Evolutionary conservation across 306 rosid species (phyloP).

Genomic region (Trichosanthes cucumerina): DNA sequence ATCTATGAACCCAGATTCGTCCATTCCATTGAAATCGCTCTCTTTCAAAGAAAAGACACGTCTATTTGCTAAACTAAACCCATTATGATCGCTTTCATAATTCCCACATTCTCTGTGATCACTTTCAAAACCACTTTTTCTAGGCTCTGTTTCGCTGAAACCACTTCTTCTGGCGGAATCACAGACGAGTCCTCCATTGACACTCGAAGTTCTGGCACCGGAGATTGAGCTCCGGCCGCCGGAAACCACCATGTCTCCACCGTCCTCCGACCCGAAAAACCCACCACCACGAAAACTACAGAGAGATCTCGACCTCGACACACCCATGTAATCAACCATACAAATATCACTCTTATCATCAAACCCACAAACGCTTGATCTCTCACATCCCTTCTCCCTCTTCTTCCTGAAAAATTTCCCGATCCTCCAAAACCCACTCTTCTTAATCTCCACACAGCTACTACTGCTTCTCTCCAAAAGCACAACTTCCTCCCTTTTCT

Average conservation of each 20-base stretch:
- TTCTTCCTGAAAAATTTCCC: slow-evolving; percentile 71
- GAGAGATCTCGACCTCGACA: slow-evolving; percentile 81
- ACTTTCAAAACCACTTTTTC: slow-evolving; percentile 67
- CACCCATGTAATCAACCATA: slow-evolving; percentile 51
- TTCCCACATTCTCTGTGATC: slow-evolving; percentile 26
- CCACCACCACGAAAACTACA: slow-evolving; percentile 82
- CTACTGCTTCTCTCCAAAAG: slow-evolving; percentile 62
- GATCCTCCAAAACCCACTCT: slow-evolving; percentile 55
- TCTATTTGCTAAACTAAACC: slow-evolving; percentile 39
- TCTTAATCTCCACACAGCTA: slow-evolving; percentile 62
- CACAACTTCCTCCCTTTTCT: slow-evolving; percentile 36
- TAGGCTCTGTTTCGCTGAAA: slow-evolving; percentile 80
- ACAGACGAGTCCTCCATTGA: slow-evolving; percentile 52
- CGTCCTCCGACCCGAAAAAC: slow-evolving; percentile 69
- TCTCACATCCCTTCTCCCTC: slow-evolving; percentile 50
- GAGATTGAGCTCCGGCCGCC: slow-evolving; percentile 93
- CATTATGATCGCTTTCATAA: slow-evolving; percentile 19
- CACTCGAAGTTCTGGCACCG: slow-evolving; percentile 89
- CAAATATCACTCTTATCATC: slow-evolving; percentile 65
- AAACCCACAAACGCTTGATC: slow-evolving; percentile 51
- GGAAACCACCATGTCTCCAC: slow-evolving; percentile 53
- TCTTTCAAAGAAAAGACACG: slow-evolving; percentile 81
- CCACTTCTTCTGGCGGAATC: slow-evolving; percentile 93
- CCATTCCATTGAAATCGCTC: slow-evolving; percentile 81
- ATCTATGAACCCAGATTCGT: slow-evolving; percentile 80